phyloP scores from a whole-genome alignment of 495 filamentous ascomycete species.

The Penicillium goetzii region DNA sequence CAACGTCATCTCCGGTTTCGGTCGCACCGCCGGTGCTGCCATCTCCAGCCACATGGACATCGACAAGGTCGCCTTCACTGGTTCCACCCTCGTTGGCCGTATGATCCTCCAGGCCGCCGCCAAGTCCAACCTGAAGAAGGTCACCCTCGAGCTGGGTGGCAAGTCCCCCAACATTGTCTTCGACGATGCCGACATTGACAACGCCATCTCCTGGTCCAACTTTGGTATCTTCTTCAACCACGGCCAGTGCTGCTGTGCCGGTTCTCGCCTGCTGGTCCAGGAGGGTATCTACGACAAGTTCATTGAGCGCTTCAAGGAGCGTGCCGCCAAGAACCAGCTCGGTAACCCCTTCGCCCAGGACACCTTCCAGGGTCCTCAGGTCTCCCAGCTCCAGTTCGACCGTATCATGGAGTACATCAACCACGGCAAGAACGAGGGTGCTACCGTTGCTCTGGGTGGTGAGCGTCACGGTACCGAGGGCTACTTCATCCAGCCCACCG shows the following conservation, averaged over 20 bases:
- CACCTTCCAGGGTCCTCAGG: constrained; percentile 98
- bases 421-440: constrained; percentile 83
- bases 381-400: constrained; percentile 93
- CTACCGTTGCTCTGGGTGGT: constrained; percentile 83
- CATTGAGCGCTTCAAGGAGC: constrained; percentile 82
- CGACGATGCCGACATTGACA: constrained; percentile 92
- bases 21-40: constrained; percentile 87
- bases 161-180: constrained; percentile 99
- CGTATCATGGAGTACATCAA: constrained; percentile 98
- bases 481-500: constrained; percentile 97
- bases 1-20: constrained; percentile 94
- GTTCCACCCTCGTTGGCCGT: constrained; percentile 88
- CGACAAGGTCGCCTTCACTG: constrained; percentile 98
- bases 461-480: constrained; percentile 86
- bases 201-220: constrained; percentile 97
- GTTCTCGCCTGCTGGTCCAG: constrained; percentile 94
- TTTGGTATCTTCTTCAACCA: constrained; percentile 99
- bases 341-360: constrained; percentile 86
- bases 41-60: constrained; percentile 94
- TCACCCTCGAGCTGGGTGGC: constrained; percentile 96
- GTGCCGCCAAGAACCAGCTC: constrained; percentile 79
- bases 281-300: constrained; percentile 97
- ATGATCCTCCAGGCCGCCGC: constrained; percentile 96
- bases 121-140: constrained; percentile 96
- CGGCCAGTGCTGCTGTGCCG: constrained; percentile 97